These are phyloP conservation scores for Filobasidium floriforme DNA, from an alignment of 768 basidiomycete species.

Conservation along the genomic window DNA sequence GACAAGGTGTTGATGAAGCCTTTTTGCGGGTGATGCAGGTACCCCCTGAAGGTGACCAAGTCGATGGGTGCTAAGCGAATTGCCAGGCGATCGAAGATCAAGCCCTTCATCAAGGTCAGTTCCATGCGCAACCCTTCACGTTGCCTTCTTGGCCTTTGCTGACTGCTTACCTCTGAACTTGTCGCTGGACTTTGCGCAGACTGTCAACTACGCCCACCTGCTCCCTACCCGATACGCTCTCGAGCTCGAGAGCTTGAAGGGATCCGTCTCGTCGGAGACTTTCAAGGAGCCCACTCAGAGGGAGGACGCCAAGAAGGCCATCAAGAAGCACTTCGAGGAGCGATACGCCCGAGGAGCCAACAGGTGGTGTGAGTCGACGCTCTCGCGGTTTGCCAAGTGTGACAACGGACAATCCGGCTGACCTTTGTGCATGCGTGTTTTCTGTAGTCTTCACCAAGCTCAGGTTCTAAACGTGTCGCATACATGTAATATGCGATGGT, in stretches of 20 bases:
- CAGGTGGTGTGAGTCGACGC: constrained; percentile 62
- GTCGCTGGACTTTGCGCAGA: constrained; percentile 48
- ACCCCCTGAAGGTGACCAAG: constrained; percentile 94
- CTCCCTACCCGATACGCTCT: constrained; percentile 99
- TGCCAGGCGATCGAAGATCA: constrained; percentile 86
- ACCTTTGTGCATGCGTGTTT: too few relatives aligned
- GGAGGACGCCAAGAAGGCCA: constrained; percentile 86
- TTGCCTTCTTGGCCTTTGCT: background rate
- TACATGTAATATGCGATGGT: background rate
- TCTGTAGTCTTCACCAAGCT: constrained; percentile 45
- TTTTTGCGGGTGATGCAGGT: constrained; percentile 43
- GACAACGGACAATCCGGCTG: too few relatives aligned
- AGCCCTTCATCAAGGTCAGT: constrained; percentile 99
- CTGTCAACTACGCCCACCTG: constrained; percentile 95
- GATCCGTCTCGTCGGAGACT: constrained; percentile 70
- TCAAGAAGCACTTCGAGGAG: constrained; percentile 96
- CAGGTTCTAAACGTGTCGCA: constrained; percentile 35
- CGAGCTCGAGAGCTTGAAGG: constrained; percentile 91
- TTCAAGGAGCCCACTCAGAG: constrained; percentile 97
- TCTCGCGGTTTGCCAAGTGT: background rate
- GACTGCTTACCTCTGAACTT: background rate
- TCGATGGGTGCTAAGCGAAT: constrained; percentile 96
- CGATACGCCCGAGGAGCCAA: constrained; percentile 89
- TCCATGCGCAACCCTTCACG: background rate
- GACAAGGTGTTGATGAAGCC: background rate